These are phyloP conservation scores for Verticillium nonalfalfae DNA, from an alignment of 2,329 filamentous ascomycete species.

Conservation along the genomic window DNA sequence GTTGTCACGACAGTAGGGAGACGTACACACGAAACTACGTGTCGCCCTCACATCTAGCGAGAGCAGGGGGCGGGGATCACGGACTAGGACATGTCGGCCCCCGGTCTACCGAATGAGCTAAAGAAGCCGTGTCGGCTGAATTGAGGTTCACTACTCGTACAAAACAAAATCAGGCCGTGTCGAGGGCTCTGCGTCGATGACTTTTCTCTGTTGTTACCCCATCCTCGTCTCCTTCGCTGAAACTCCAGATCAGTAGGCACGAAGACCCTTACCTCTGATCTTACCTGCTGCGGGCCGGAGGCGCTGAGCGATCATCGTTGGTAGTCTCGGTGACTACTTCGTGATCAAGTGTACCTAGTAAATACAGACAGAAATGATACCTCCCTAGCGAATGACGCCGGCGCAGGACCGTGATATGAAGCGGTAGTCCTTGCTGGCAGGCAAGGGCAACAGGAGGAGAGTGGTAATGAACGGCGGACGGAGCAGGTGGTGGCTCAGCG, in stretches of 20 bases:
- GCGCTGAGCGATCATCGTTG: neutral
- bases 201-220: neutral
- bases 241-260: conserved; percentile 26
- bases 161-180: neutral
- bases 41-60: neutral
- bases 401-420: neutral
- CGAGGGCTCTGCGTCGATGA: neutral
- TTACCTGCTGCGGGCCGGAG: conserved; percentile 31
- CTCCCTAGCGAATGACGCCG: neutral
- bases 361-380: conserved; percentile 6
- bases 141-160: neutral
- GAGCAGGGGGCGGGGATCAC: neutral
- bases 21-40: neutral
- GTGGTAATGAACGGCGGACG: neutral
- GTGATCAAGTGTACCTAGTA: neutral
- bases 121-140: neutral
- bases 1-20: neutral
- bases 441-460: neutral
- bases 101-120: neutral
- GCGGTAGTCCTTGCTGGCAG: neutral
- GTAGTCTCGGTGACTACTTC: neutral
- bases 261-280: conserved; percentile 48
- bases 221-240: conserved; percentile 1
- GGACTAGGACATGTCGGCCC: neutral
- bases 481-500: neutral